Conservation (phyloP, 2,329 filamentous ascomycete species). For the Sporothrix pseudoabietina region DNA sequence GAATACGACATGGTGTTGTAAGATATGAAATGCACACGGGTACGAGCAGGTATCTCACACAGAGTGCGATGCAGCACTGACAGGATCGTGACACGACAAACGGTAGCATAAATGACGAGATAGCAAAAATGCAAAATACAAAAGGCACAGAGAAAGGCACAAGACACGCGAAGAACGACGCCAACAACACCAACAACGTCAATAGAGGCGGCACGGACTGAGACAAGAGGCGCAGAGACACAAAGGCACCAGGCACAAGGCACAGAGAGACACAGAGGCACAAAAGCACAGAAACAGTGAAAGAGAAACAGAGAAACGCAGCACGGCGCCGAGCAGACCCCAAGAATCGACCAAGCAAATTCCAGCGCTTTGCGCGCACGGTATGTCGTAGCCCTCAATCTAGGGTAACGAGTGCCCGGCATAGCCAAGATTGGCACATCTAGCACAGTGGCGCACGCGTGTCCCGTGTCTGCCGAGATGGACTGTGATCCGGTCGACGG, state of each 20-base stretch:
- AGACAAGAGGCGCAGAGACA: constrained; percentile 13
- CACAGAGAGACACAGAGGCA: not conserved
- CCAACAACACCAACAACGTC: constrained; percentile 2
- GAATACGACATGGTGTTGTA: constrained; percentile 10
- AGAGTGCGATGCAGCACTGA: constrained; percentile 14
- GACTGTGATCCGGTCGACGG: not conserved
- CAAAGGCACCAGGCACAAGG: not conserved
- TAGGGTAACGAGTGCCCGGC: not conserved
- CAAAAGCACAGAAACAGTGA: not conserved
- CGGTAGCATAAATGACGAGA: not conserved
- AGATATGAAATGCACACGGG: constrained; percentile 4
- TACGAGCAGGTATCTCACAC: not conserved
- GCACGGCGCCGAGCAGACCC: constrained; percentile 16
- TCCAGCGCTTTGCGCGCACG: not conserved
- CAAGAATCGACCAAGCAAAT: not conserved
- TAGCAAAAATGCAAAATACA: not conserved
- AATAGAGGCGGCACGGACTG: constrained; percentile 4
- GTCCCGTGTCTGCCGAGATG: not conserved
- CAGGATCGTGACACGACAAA: not conserved
- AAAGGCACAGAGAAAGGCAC: not conserved
- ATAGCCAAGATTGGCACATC: not conserved
- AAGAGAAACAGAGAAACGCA: not conserved
- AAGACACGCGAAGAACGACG: constrained; percentile 1
- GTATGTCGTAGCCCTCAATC: constrained; percentile 10
- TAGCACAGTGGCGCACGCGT: constrained; percentile 1